Evolutionary conservation across 1,139 yeast genomes (phyloP), one percentile per base, ranked within the genome.

Genomic region (Yamadazyma sp.): DNA sequence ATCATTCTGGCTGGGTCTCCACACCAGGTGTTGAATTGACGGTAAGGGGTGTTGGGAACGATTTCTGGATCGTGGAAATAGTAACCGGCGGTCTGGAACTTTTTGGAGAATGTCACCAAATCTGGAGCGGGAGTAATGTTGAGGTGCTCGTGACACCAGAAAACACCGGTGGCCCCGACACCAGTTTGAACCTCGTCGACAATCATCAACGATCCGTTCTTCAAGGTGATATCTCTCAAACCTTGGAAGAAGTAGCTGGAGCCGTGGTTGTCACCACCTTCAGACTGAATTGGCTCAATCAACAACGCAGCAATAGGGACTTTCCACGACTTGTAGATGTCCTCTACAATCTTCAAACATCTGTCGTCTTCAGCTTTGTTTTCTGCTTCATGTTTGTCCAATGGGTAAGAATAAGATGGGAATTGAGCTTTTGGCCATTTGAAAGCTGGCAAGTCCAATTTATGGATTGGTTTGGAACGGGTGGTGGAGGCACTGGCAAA

Each of bases 351-450:
- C 22, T 59, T 73, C 46, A 85, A 73, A 59, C 91, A 83, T 56
- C 87, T 72, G 47, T 70, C 71, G 61, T 85, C 94, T 63, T 85
- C 92, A 34, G 66, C 64, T 38, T 65, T 64, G 69, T 85, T 85
- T 51, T 61, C 78, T 33, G 67, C 78, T 36, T 54, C 75, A 56
- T 78, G 58, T 44, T 73, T 66, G 42, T 75, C 84, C 51, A 84
- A 73, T 44, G 94, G 95, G 60, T 86, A 86, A 63, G 80, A 69
- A 65, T 83, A 79, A 35, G 75, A 56, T 43, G 95, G 95, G 72
- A 81, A 86, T 50, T 84, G 80, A 33, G 94, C 92, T 62, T 82
- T 83, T 57, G 95, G 95, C 95, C 95, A 85, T 53, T 83, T 77
- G 69, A 85, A 85, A 12, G 89, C 77, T 44, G 95, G 95, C 61